phyloP scores from a whole-genome alignment of 2,329 filamentous ascomycete species.

The Fusarium sp. region DNA sequence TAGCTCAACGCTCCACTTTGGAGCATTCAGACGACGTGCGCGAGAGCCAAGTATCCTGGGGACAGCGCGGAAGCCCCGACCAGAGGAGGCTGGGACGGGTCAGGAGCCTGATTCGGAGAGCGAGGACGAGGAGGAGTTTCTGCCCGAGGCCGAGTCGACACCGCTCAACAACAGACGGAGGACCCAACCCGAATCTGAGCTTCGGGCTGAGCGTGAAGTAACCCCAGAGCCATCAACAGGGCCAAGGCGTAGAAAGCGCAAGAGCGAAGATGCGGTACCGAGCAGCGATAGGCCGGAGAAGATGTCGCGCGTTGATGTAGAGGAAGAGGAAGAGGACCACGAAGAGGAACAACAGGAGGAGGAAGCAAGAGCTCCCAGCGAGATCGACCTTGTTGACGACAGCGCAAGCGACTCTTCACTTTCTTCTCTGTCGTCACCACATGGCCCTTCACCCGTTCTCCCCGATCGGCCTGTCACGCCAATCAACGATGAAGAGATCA shows the following conservation, averaged over 20 bases:
- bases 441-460: slow-evolving; percentile 43
- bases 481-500: slow-evolving; percentile 60
- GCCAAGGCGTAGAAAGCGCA: slow-evolving; percentile 65
- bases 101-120: slow-evolving; percentile 53
- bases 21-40: slow-evolving; percentile 67
- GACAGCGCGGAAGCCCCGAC: slow-evolving; percentile 58
- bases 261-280: slow-evolving; percentile 61
- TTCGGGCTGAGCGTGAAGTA: slow-evolving; percentile 34
- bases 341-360: slow-evolving; percentile 3
- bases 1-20: slow-evolving; percentile 66
- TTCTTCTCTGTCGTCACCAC: slow-evolving; percentile 54
- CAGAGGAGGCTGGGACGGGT: slow-evolving; percentile 48
- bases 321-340: slow-evolving; percentile 16
- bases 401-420: slow-evolving; percentile 54
- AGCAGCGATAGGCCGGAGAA: slow-evolving; percentile 54
- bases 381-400: slow-evolving; percentile 26
- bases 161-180: slow-evolving; percentile 64
- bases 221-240: slow-evolving; percentile 43
- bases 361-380: slow-evolving; percentile 16
- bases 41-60: slow-evolving; percentile 73
- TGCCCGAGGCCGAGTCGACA: slow-evolving; percentile 77
- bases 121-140: slow-evolving; percentile 63
- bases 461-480: slow-evolving; percentile 56
- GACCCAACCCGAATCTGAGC: slow-evolving; percentile 46
- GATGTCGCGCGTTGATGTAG: slow-evolving; percentile 46